Evolutionary conservation across 345 rosid species (phyloP), one percentile per base, ranked within the genome.

Genomic region (Syzygium aqueum): DNA sequence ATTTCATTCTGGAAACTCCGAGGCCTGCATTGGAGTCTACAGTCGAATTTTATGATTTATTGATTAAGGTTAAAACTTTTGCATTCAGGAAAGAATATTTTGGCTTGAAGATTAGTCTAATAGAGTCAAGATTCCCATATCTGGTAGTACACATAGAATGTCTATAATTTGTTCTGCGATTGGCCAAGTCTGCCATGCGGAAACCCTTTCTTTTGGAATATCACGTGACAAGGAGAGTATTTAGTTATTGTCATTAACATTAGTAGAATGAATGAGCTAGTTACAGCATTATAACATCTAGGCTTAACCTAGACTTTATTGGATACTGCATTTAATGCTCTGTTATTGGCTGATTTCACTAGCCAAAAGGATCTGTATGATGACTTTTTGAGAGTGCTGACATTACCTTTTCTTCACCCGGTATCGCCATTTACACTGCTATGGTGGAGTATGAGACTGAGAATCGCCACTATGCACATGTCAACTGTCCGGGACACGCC

Each of bases 361-460:
- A 54, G 59, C 59, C 27, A 54, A 54, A 3, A 53, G 27, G 59
- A 22, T 54, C 59, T 54, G 59, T 54, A 19, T 54, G 59, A 54
- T 22, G 27, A 54, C 59, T 54, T 54, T 54, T 54, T 2, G 11
- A 54, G 59, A 22, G 59, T 54, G 59, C 59, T 54, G 59, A 54
- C 27, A 21, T 54, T 54, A 54, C 27, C 9, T 54, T 54, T 86
- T 16, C 21, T 3, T 87, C 12, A 57, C 15, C 57, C 82, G 85
- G 98, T 12, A 95, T 97, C 91, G 96, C 99, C 19, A 94, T 97
- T 86, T 96, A 97, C 87, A 96, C 98, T 21, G 99, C 98, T 77
- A 97, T 97, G 1, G 98, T 96, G 1, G 99, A 96, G 90, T 97
- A 95, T 87, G 97, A 97, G 94, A 96, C 98, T 1, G 98, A 94